Evolutionary conservation across 2,329 filamentous ascomycete species (phyloP).

Genomic region (Zasmidium cellare): DNA sequence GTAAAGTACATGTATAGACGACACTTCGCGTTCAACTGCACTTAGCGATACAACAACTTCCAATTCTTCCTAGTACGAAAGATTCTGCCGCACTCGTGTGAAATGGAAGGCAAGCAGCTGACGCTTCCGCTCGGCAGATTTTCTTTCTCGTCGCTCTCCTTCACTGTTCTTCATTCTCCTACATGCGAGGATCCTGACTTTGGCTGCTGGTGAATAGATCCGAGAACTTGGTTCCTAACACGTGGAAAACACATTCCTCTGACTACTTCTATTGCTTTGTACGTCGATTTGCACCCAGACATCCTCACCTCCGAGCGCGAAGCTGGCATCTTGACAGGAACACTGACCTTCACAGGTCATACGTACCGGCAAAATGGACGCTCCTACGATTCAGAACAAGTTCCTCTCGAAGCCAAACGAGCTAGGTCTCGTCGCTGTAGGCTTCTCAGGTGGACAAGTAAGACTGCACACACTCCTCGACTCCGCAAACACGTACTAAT

Average conservation of each 20-base stretch:
- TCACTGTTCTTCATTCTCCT: background rate
- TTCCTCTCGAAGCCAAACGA: slow-evolving; percentile 80
- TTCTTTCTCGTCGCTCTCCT: background rate
- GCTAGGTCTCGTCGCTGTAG: slow-evolving; percentile 88
- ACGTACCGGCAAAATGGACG: slow-evolving; percentile 36
- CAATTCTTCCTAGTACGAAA: too few species aligned
- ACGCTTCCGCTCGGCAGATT: slow-evolving; percentile 1
- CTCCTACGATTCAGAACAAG: slow-evolving; percentile 63
- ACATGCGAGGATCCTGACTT: background rate
- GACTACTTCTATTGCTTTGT: background rate
- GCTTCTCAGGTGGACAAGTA: slow-evolving; percentile 96
- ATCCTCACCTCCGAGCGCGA: background rate
- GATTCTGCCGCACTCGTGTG: too few species aligned
- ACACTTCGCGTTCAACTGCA: slow-evolving; percentile 14
- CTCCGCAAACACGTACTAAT: slow-evolving; percentile 9
- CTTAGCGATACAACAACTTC: slow-evolving; percentile 13
- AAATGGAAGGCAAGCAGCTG: slow-evolving; percentile 1
- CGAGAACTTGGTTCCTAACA: background rate
- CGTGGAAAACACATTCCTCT: slow-evolving; percentile 1
- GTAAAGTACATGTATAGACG: too few species aligned
- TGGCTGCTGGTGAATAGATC: background rate
- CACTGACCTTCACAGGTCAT: background rate
- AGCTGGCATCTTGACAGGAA: background rate
- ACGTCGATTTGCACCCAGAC: background rate
- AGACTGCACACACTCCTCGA: background rate